phyloP scores from a whole-genome alignment of 202 grass and related monocot genomes.

The Zizania palustris region DNA sequence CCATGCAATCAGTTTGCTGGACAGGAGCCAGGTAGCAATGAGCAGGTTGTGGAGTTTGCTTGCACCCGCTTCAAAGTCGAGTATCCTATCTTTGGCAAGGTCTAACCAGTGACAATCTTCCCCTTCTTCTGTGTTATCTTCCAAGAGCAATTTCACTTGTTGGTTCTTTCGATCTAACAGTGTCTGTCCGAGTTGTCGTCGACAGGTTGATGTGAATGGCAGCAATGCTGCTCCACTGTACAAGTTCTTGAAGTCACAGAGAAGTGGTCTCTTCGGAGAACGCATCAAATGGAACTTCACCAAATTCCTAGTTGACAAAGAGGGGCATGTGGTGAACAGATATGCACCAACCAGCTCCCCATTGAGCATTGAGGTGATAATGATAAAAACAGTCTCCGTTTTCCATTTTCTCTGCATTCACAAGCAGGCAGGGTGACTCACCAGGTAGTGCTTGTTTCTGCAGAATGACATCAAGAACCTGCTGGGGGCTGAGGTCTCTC shows the following conservation, averaged over 20 bases:
- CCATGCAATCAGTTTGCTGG: constrained; percentile 74
- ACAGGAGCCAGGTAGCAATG: constrained; percentile 65
- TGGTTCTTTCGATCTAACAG: constrained; percentile 11
- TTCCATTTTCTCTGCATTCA: neutral
- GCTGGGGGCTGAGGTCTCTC: constrained; percentile 37
- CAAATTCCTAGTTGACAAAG: constrained; percentile 69
- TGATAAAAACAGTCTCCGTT: neutral
- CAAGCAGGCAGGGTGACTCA: neutral
- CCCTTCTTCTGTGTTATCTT: neutral
- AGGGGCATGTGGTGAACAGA: constrained; percentile 58
- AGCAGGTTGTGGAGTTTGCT: constrained; percentile 65
- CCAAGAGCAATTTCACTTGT: neutral
- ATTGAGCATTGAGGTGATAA: constrained; percentile 59
- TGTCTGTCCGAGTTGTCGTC: neutral
- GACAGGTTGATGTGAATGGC: constrained; percentile 72
- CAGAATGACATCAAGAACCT: constrained; percentile 64
- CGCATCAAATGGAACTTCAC: constrained; percentile 85
- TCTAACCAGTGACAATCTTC: constrained; percentile 38
- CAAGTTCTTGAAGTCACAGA: constrained; percentile 68
- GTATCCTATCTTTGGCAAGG: constrained; percentile 75
- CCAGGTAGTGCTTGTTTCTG: constrained; percentile 4
- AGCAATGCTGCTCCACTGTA: constrained; percentile 59
- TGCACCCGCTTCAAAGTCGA: constrained; percentile 67
- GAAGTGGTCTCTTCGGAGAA: constrained; percentile 57
- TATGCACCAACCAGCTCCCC: constrained; percentile 60